phyloP scores from a whole-genome alignment of 495 filamentous ascomycete genomes.

The Elasticomyces elasticus region DNA sequence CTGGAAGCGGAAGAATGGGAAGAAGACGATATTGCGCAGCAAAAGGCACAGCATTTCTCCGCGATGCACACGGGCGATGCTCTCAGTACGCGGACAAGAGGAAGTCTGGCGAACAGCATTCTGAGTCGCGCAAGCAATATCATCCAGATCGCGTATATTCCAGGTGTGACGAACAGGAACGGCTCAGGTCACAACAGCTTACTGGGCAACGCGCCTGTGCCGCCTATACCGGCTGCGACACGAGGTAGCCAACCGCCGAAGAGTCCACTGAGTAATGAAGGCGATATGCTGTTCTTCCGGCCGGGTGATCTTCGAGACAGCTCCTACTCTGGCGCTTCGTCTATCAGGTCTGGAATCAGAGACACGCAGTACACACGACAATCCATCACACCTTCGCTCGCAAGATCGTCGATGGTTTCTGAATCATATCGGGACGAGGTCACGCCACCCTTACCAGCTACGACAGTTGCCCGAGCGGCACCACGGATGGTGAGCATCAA shows the following conservation, averaged over 20 bases:
- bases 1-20: slow-evolving; percentile 46
- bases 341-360: slow-evolving; percentile 40
- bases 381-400: slow-evolving; percentile 50
- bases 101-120: slow-evolving; percentile 89
- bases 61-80: slow-evolving; percentile 36
- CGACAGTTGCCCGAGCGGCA: slow-evolving; percentile 72
- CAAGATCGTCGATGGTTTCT: slow-evolving; percentile 74
- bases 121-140: slow-evolving; percentile 94
- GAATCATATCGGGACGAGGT: slow-evolving; percentile 83
- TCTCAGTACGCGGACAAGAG: slow-evolving; percentile 74
- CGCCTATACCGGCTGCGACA: slow-evolving; percentile 60
- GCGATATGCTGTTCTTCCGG: slow-evolving; percentile 53
- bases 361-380: slow-evolving; percentile 53
- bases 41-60: slow-evolving; percentile 31
- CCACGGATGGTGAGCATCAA: slow-evolving; percentile 87
- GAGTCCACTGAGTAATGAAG: slow-evolving; percentile 20
- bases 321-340: slow-evolving; percentile 52
- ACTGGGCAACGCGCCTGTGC: slow-evolving; percentile 75
- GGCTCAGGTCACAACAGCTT: slow-evolving; percentile 68
- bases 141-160: slow-evolving; percentile 98
- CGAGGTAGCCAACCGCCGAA: slow-evolving; percentile 7
- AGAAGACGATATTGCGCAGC: slow-evolving; percentile 32
- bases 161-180: slow-evolving; percentile 89
- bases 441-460: slow-evolving; percentile 62
- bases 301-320: slow-evolving; percentile 87